A percentile compares a stretch with the other conserved stretches of the same genome.
phyloP scores from a whole-genome alignment of 2,329 filamentous ascomycete species.

The Scortechinia acanthostroma region DNA sequence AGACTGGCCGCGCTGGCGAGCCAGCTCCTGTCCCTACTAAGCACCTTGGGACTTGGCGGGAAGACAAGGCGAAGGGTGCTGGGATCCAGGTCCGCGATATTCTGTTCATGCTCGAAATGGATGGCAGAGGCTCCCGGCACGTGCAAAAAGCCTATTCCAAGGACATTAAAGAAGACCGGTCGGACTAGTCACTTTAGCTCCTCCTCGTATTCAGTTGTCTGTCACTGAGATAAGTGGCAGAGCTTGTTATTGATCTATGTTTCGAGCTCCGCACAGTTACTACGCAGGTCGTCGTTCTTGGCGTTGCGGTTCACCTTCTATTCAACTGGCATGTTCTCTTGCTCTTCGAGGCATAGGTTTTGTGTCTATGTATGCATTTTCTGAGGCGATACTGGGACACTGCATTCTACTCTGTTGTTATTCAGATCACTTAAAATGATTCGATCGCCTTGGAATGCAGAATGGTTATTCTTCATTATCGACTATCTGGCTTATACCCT shows the following conservation, averaged over 20 bases:
- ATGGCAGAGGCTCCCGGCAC: background rate
- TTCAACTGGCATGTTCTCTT: too few species aligned
- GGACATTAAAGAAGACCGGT: background rate
- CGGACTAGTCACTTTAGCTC: background rate
- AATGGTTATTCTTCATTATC: too few species aligned
- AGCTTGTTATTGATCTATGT: too few species aligned
- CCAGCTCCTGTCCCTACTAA: background rate
- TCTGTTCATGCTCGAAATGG: background rate
- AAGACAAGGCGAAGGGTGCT: background rate
- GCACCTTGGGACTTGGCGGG: background rate
- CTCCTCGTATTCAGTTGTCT: too few species aligned
- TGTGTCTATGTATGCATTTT: too few species aligned
- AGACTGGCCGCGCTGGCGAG: background rate
- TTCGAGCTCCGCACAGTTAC: background rate
- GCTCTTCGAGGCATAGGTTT: too few species aligned
- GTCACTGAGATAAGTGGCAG: too few species aligned
- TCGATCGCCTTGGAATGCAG: too few species aligned
- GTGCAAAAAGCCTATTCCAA: conserved; percentile 2
- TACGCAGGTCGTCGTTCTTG: background rate
- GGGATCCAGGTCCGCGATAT: background rate
- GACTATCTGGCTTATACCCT: too few species aligned
- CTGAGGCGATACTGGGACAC: too few species aligned
- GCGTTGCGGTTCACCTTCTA: background rate
- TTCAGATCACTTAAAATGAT: too few species aligned
- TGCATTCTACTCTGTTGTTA: too few species aligned